phyloP scores from a whole-genome alignment of 208 protist genomes.

The Trypanosoma platydactyli region DNA sequence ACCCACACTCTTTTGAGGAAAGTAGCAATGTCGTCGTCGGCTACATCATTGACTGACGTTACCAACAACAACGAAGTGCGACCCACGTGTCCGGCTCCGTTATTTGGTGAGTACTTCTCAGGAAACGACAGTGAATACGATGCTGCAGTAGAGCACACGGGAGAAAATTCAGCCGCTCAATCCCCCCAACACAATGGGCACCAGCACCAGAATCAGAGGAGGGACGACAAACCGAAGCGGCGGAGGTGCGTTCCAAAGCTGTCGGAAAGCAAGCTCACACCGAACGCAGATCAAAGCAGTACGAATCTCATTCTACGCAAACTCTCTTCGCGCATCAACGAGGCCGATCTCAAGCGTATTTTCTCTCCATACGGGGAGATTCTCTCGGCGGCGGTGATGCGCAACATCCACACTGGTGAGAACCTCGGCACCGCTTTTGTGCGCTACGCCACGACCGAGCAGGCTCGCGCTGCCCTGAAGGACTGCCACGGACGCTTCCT shows the following conservation, averaged over 20 bases:
- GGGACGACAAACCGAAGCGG: background rate
- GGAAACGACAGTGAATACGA: background rate
- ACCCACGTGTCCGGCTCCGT: background rate
- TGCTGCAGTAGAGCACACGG: background rate
- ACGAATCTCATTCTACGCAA: constrained; percentile 85
- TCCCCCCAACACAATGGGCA: background rate
- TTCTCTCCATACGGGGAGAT: constrained; percentile 62
- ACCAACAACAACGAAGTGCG: no score
- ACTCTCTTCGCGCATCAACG: constrained; percentile 55
- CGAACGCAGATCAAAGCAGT: constrained; percentile 58
- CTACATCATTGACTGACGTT: background rate
- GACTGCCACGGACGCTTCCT: constrained; percentile 45
- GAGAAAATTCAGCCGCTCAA: background rate
- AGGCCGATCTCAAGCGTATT: constrained; percentile 50
- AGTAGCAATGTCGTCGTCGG: background rate
- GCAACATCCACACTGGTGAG: constrained; percentile 85
- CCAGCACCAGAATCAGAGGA: background rate
- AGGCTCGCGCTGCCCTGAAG: constrained; percentile 55
- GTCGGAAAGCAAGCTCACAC: constrained; percentile 33
- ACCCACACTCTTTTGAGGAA: background rate
- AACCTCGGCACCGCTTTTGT: constrained; percentile 85
- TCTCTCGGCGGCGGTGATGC: constrained; percentile 64
- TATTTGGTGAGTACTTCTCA: constrained; percentile 4
- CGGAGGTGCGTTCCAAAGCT: background rate
- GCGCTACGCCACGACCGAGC: constrained; percentile 63